phyloP scores from a whole-genome alignment of 2,329 filamentous ascomycete genomes.

The Ceratocystis destructans region DNA sequence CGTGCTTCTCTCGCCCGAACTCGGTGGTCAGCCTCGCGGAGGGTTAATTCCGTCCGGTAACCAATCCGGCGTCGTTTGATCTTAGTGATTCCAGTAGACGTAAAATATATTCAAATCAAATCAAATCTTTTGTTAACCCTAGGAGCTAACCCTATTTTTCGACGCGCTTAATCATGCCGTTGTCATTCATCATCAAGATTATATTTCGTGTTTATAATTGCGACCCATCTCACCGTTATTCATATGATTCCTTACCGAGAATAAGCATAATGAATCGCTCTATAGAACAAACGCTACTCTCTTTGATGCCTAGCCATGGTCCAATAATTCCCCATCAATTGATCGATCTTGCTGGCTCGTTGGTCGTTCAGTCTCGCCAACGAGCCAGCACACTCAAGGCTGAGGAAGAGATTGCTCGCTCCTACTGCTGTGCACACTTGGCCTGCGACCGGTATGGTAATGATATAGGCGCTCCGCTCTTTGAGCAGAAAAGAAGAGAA shows the following conservation, averaged over 20 bases:
- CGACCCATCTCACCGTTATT: neutral
- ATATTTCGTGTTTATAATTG: too few species aligned
- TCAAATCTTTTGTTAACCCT: too few species aligned
- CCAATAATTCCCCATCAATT: slow-evolving; percentile 55
- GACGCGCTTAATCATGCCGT: neutral
- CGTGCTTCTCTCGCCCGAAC: too few species aligned
- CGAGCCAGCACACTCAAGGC: slow-evolving; percentile 64
- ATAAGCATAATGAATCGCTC: slow-evolving; percentile 53
- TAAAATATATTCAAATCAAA: too few species aligned
- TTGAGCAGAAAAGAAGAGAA: neutral
- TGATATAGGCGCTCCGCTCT: neutral
- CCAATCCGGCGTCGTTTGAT: too few species aligned
- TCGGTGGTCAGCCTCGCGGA: too few species aligned
- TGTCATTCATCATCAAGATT: too few species aligned
- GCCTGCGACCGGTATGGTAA: slow-evolving; percentile 63
- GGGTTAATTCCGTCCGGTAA: too few species aligned
- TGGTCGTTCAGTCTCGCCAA: slow-evolving; percentile 68
- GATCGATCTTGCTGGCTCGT: slow-evolving; percentile 53
- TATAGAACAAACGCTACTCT: slow-evolving; percentile 59
- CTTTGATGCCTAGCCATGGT: slow-evolving; percentile 59
- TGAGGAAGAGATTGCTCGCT: slow-evolving; percentile 76
- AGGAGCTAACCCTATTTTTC: neutral
- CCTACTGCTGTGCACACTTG: slow-evolving; percentile 74
- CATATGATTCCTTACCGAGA: neutral
- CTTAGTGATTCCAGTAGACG: too few species aligned